These are phyloP conservation scores for Orbilia oligospora DNA, from an alignment of 2,329 filamentous ascomycete species.

Conservation along the genomic window DNA sequence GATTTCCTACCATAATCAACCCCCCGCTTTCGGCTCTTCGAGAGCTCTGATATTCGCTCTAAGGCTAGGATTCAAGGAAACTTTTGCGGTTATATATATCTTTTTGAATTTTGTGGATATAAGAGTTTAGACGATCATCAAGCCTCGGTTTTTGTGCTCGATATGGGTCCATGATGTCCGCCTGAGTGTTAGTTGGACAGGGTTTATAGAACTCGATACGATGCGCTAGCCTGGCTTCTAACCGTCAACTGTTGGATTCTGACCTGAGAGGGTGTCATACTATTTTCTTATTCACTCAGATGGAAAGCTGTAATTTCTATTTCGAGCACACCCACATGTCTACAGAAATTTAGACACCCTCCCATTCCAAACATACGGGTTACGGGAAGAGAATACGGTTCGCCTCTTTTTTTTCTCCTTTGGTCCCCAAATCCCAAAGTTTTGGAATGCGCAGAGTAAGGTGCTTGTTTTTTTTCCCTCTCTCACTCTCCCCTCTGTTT, in stretches of 20 bases:
- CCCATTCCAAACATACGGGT: slow-evolving; percentile 29
- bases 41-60: slow-evolving; percentile 31
- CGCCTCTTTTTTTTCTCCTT: neutral
- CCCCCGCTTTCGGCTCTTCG: slow-evolving; percentile 21
- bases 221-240: slow-evolving; percentile 37
- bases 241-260: slow-evolving; percentile 26
- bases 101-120: neutral
- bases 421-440: slow-evolving; percentile 21
- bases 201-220: slow-evolving; percentile 39
- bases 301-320: slow-evolving; percentile 19
- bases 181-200: slow-evolving; percentile 17
- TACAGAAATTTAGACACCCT: slow-evolving; percentile 30
- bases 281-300: slow-evolving; percentile 33
- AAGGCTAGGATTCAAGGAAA: neutral
- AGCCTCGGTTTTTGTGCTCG: slow-evolving; percentile 1
- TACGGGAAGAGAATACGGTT: slow-evolving; percentile 8
- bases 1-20: slow-evolving; percentile 5
- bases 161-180: neutral
- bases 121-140: slow-evolving; percentile 16
- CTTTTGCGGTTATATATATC: slow-evolving; percentile 9
- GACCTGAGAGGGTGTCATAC: slow-evolving; percentile 27
- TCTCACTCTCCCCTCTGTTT: neutral
- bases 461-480: neutral
- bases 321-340: slow-evolving; percentile 21
- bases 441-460: slow-evolving; percentile 8